A percentile compares a stretch with the other conserved stretches of the same genome.
phyloP scores from a whole-genome alignment of 129 eudicot genomes.

The Escallonia herrerae region DNA sequence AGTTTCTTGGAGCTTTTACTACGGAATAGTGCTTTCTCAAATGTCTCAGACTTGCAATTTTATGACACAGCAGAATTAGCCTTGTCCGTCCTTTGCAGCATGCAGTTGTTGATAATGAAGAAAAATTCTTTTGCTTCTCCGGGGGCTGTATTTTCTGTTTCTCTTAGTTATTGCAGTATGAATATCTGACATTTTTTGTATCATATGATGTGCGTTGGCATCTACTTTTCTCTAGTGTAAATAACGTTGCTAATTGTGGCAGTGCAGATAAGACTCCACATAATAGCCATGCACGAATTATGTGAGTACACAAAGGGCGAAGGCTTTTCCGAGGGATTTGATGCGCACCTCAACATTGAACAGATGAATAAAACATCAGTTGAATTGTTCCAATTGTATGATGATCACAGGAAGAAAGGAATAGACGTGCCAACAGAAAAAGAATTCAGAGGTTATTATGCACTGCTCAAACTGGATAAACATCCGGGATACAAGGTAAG shows the following conservation, averaged over 20 bases:
- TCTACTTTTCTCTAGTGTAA: neutral
- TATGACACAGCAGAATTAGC: neutral
- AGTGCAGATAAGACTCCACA: constrained; percentile 91
- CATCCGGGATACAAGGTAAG: constrained; percentile 99
- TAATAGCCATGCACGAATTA: constrained; percentile 92
- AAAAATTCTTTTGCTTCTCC: neutral
- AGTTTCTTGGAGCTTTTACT: too few relatives aligned
- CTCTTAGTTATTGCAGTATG: neutral
- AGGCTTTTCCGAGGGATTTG: constrained; percentile 97
- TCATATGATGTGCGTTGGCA: neutral
- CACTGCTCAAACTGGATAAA: constrained; percentile 89
- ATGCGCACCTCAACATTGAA: constrained; percentile 98
- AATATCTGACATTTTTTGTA: too few relatives aligned
- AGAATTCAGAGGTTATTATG: constrained; percentile 97
- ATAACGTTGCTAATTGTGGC: neutral
- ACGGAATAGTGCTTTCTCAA: too few relatives aligned
- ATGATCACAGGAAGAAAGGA: constrained; percentile 94
- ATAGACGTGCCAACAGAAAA: constrained; percentile 70
- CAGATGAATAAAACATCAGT: constrained; percentile 99
- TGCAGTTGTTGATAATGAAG: neutral
- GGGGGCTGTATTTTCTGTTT: neutral
- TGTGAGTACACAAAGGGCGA: constrained; percentile 93
- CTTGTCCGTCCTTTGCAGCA: neutral
- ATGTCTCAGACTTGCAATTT: neutral
- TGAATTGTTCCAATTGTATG: constrained; percentile 86